Percentiles rank a stretch among this genome's conserved stretches.
Conservation (phyloP, 495 filamentous ascomycete genomes). For the Astrothelium subdiscretum region DNA sequence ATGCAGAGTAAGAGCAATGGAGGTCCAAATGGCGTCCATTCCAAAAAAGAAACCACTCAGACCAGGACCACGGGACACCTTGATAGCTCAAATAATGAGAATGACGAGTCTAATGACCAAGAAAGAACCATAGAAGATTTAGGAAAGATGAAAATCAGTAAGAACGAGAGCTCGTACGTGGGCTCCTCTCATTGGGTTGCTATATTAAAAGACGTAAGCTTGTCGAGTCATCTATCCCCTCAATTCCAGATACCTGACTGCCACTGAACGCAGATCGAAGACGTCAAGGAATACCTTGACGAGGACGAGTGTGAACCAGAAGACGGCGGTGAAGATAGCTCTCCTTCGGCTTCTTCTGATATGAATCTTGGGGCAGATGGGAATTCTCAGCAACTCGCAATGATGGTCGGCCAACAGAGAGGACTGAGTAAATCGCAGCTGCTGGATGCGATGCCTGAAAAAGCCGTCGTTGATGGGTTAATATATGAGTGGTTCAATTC, state of each 20-base stretch:
- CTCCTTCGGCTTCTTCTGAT: constrained; percentile 10
- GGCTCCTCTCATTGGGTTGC: constrained; percentile 86
- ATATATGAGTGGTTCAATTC: constrained; percentile 29
- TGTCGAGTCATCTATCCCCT: constrained; percentile 15
- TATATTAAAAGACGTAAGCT: constrained; percentile 62
- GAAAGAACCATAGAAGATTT: constrained; percentile 60
- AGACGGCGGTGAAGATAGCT: neutral
- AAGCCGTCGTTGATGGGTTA: constrained; percentile 24
- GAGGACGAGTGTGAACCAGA: constrained; percentile 10
- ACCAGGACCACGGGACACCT: neutral
- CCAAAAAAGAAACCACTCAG: neutral
- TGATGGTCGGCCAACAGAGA: constrained; percentile 19
- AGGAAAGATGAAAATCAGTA: constrained; percentile 77
- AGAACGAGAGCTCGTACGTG: constrained; percentile 70
- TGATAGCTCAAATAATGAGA: neutral
- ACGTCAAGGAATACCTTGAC: constrained; percentile 15
- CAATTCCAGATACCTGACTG: neutral
- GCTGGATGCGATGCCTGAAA: constrained; percentile 23
- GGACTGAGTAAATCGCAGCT: constrained; percentile 17
- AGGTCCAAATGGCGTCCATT: neutral
- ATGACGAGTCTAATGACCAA: neutral
- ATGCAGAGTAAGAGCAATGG: constrained; percentile 12
- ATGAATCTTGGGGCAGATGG: constrained; percentile 6
- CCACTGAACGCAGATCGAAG: constrained; percentile 5
- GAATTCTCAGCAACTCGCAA: constrained; percentile 27